A percentile compares a stretch with the other conserved stretches of the same genome.
These are phyloP conservation scores for Myriosclerotinia curreyana DNA, from an alignment of 2,329 filamentous ascomycete species.

Conservation along the genomic window DNA sequence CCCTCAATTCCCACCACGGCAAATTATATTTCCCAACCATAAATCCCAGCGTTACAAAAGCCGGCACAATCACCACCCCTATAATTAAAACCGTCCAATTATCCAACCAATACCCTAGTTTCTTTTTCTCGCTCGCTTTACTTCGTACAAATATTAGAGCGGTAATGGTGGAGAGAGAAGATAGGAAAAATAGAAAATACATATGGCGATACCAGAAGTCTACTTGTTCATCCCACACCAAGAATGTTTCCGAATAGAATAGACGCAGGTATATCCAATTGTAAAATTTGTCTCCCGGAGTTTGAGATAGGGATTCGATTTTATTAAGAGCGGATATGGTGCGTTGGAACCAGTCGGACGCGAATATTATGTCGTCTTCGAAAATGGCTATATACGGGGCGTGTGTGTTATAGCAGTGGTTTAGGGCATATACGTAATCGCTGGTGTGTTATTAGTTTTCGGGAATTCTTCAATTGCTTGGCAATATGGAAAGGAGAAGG, in stretches of 20 bases:
- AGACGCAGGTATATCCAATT: constrained; percentile 30
- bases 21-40: constrained; percentile 29
- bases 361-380: constrained; percentile 42
- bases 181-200: constrained; percentile 14
- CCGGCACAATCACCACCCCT: constrained; percentile 22
- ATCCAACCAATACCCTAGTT: neutral
- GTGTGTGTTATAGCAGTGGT: constrained; percentile 34
- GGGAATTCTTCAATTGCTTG: neutral
- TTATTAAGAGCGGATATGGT: constrained; percentile 27
- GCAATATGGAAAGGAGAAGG: neutral
- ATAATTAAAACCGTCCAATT: constrained; percentile 13
- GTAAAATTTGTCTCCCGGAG: neutral
- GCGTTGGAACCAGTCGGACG: constrained; percentile 41
- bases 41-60: constrained; percentile 25
- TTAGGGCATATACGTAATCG: constrained; percentile 39
- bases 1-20: constrained; percentile 18
- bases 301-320: constrained; percentile 22
- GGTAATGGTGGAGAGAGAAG: neutral
- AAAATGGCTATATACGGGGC: constrained; percentile 40
- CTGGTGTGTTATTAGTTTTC: constrained; percentile 20
- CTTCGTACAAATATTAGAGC: constrained; percentile 8
- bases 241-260: constrained; percentile 30
- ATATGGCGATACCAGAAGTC: constrained; percentile 26
- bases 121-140: neutral
- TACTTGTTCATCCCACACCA: constrained; percentile 21